phyloP scores from a whole-genome alignment of 306 rosid genomes.

The Morella rubra region DNA sequence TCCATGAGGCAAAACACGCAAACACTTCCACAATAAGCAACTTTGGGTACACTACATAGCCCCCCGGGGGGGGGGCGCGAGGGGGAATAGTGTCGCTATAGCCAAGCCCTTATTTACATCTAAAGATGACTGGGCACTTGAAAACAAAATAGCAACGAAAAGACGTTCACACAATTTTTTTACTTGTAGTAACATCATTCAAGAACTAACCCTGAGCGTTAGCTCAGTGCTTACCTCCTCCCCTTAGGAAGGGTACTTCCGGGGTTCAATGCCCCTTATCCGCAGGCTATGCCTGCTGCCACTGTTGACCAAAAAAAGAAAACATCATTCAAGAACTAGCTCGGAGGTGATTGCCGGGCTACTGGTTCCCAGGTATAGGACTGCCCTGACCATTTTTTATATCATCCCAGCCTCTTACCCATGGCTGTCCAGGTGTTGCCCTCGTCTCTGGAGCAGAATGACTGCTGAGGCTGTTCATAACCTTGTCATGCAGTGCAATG shows the following conservation, averaged over 20 bases:
- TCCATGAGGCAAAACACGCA: too few species aligned
- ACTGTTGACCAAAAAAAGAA: constrained; percentile 13
- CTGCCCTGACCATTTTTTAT: constrained; percentile 60
- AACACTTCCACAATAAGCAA: too few species aligned
- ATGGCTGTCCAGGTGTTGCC: constrained; percentile 70
- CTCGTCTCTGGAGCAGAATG: constrained; percentile 74
- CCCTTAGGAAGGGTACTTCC: constrained; percentile 41
- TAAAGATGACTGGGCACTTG: neutral
- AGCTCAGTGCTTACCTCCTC: constrained; percentile 52
- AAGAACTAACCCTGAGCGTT: neutral
- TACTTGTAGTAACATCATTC: neutral
- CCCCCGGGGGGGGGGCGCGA: neutral
- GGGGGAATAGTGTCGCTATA: neutral
- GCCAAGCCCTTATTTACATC: neutral
- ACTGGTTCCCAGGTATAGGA: constrained; percentile 79
- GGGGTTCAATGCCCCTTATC: too few species aligned
- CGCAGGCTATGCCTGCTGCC: too few species aligned
- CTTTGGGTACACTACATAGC: too few species aligned
- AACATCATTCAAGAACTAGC: constrained; percentile 2
- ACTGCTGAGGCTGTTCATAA: constrained; percentile 57
- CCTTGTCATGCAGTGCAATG: constrained; percentile 47
- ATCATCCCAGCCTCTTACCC: constrained; percentile 99
- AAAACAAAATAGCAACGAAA: neutral
- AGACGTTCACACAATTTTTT: neutral
- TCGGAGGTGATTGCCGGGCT: constrained; percentile 19